Percentiles rank a stretch among this genome's conserved stretches.
Evolutionary conservation across 257 asterid species (phyloP).

Genomic region (Nicotiana sylvestris): DNA sequence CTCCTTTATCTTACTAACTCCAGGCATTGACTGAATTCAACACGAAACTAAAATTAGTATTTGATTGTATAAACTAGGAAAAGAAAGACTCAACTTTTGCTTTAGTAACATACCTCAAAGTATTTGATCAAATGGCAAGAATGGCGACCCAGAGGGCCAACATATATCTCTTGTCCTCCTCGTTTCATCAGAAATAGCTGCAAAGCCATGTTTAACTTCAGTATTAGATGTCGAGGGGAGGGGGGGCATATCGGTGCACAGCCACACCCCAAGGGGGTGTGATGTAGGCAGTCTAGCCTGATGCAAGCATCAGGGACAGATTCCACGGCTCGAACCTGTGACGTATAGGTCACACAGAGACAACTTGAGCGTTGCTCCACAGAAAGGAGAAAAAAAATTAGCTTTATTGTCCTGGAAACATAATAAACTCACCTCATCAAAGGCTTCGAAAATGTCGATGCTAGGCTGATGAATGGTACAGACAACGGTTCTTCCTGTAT

Average conservation of each 20-base stretch:
- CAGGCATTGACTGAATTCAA: slow-evolving; percentile 34
- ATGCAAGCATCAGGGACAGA: too few relatives aligned
- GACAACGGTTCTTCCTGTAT: slow-evolving; percentile 76
- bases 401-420: not conserved
- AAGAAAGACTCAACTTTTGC: not conserved
- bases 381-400: not conserved
- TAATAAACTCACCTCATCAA: slow-evolving; percentile 56
- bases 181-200: slow-evolving; percentile 70
- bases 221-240: not conserved
- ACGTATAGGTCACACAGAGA: too few relatives aligned
- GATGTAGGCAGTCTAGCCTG: too few relatives aligned
- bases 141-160: slow-evolving; percentile 70
- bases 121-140: slow-evolving; percentile 53
- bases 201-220: not conserved
- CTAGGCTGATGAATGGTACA: slow-evolving; percentile 89
- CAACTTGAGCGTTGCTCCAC: too few relatives aligned
- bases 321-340: too few relatives aligned
- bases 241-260: too few relatives aligned
- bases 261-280: too few relatives aligned
- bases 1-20: slow-evolving; percentile 50
- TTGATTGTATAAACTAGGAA: not conserved
- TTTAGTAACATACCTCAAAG: slow-evolving; percentile 42
- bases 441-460: slow-evolving; percentile 79
- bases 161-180: slow-evolving; percentile 60
- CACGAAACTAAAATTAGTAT: not conserved